These are phyloP conservation scores for Diaporthe amygdali DNA, from an alignment of 2,329 filamentous ascomycete species.

Conservation along the genomic window DNA sequence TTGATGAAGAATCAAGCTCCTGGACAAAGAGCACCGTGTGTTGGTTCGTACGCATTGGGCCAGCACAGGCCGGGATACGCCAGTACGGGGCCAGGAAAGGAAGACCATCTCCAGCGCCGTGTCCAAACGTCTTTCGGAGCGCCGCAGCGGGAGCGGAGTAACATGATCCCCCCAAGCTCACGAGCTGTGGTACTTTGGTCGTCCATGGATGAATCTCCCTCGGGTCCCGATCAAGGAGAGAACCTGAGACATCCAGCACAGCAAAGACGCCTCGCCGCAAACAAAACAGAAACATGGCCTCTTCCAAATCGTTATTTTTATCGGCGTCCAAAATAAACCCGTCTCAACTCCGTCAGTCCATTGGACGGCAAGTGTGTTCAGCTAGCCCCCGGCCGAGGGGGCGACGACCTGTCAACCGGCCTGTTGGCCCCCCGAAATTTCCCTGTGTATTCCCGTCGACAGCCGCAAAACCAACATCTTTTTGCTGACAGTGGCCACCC, in stretches of 20 bases:
- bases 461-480: background rate
- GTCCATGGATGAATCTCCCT: background rate
- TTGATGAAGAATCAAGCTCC: background rate
- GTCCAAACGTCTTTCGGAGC: background rate
- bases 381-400: background rate
- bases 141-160: background rate
- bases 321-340: constrained; percentile 5
- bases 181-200: background rate
- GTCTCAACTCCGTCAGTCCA: background rate
- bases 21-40: background rate
- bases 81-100: background rate
- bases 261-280: constrained; percentile 9
- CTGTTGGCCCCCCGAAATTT: background rate
- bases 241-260: constrained; percentile 13
- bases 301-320: constrained; percentile 14
- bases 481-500: background rate
- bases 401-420: background rate
- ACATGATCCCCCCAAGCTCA: constrained; percentile 11
- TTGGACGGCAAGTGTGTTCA: background rate
- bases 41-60: background rate
- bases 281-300: constrained; percentile 11
- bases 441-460: background rate
- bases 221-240: constrained; percentile 11
- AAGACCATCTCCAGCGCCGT: background rate
- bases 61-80: background rate